Base-by-base conservation (phyloP, 345 rosid genomes). In the Balakata baccata region DNA sequence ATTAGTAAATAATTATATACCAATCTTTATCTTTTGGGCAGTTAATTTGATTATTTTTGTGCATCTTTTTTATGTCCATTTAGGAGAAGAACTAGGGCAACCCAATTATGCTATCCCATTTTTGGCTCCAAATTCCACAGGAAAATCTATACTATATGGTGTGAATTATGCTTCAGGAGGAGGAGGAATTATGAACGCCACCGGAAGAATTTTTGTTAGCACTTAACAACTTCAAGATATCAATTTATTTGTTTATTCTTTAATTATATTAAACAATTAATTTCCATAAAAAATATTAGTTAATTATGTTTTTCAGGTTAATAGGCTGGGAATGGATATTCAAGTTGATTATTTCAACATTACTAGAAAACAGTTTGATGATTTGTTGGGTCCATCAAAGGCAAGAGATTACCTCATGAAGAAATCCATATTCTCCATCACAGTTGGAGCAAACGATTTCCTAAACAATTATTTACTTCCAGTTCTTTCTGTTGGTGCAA, bases 151-250 rank as follows among this genome's bases (percentile, higher is more conserved):
- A 75, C 57, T 89, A 34, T 58, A 64, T 58, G 97, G 98, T 52
- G 97, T 92, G 56, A 94, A 90, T 77, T 94, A 90, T 73, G 98
- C 95, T 37, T 94, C 97, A 14, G 98, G 98, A 59, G 98, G 89
- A 77, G 98, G 97, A 82, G 97, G 98, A 51, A 77, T 94, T 74
- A 59, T 92, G 84, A 94, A 94, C 81, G 97, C 93, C 43, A 94
- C 98, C 4, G 98, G 98, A 68, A 89, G 92, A 81, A 87, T 94
- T 5, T 94, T 94, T 75, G 98, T 23, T 23, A 80, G 85, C 25
- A 51, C 57, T 25, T 46, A 0, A 66, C 23, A 66, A 74, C 43
- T 4, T 29, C 34, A 29, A 29, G 34, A 29, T 29, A 54, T 59
- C 14, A 38, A 5, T 46, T 25, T 43, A 39, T n/a, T 49, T 41